phyloP scores from a whole-genome alignment of 805 yeast genomes.

The Torulaspora delbrueckii region DNA sequence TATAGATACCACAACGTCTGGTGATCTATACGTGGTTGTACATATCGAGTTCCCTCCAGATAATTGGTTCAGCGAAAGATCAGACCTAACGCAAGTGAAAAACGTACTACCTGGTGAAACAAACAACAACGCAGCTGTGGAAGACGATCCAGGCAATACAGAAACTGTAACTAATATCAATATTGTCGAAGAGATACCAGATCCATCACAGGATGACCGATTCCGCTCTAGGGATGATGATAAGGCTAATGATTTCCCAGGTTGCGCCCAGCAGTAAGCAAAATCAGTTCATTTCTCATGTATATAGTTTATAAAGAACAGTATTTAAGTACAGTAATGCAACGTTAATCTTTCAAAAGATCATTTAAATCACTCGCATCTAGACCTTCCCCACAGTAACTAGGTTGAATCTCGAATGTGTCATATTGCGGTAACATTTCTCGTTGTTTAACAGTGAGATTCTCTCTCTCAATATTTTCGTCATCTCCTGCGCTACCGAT shows the following conservation, averaged over 20 bases:
- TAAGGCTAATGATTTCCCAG: slow-evolving; percentile 4
- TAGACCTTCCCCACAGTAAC: slow-evolving; percentile 27
- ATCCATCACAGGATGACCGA: slow-evolving; percentile 12
- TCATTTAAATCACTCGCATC: slow-evolving; percentile 24
- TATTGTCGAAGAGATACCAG: slow-evolving; percentile 28
- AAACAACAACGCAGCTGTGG: background rate
- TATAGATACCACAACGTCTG: slow-evolving; percentile 40
- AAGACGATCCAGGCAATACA: slow-evolving; percentile 28
- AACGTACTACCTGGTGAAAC: slow-evolving; percentile 47
- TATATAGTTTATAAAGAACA: slow-evolving; percentile 7
- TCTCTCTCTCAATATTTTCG: slow-evolving; percentile 4
- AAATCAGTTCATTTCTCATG: slow-evolving; percentile 6
- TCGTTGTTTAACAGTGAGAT: background rate
- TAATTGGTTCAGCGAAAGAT: slow-evolving; percentile 74
- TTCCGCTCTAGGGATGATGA: background rate
- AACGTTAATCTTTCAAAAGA: slow-evolving; percentile 13
- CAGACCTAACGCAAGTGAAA: slow-evolving; percentile 52
- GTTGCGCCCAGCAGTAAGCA: slow-evolving; percentile 40
- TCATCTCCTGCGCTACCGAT: slow-evolving; percentile 23
- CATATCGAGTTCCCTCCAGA: slow-evolving; percentile 78
- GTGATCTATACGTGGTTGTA: slow-evolving; percentile 68
- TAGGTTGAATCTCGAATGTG: slow-evolving; percentile 16
- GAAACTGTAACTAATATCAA: slow-evolving; percentile 29
- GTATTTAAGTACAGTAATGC: slow-evolving; percentile 1
- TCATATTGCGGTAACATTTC: background rate